phyloP scores from a whole-genome alignment of 2,329 filamentous ascomycete genomes.

The Aspergillus cejpii region DNA sequence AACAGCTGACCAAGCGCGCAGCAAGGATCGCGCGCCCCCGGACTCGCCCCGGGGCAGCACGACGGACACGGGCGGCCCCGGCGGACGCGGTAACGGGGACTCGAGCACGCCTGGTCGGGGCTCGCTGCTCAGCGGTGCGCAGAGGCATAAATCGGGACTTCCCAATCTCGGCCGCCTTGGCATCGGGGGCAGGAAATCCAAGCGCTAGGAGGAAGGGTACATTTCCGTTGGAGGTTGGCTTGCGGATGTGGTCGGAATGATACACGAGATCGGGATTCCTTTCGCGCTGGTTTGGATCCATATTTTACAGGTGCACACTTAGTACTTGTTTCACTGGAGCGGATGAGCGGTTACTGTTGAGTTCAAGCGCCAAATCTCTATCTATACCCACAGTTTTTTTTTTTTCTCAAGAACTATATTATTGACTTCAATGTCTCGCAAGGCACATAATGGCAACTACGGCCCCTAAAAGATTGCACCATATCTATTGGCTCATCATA shows the following conservation, averaged over 20 bases:
- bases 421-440: too few relatives aligned
- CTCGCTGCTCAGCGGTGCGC: conserved; percentile 35
- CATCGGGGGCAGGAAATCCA: conserved; percentile 57
- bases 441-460: too few relatives aligned
- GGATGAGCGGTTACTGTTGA: too few relatives aligned
- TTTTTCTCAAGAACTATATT: too few relatives aligned
- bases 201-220: too few relatives aligned
- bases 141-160: conserved; percentile 57
- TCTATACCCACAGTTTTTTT: not conserved
- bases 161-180: conserved; percentile 65
- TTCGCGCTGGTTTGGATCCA: too few relatives aligned
- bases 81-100: conserved; percentile 35
- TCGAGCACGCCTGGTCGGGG: conserved; percentile 14
- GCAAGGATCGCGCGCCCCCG: conserved; percentile 30
- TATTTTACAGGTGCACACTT: too few relatives aligned
- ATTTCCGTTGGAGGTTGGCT: too few relatives aligned
- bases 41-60: conserved; percentile 23
- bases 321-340: too few relatives aligned
- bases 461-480: not conserved
- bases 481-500: not conserved
- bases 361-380: not conserved
- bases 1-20: conserved; percentile 21
- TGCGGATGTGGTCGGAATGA: too few relatives aligned
- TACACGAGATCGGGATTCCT: not conserved
- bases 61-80: conserved; percentile 14